Evolutionary conservation across 768 basidiomycete species (phyloP).

Genomic region (Naematelia aurantialba): DNA sequence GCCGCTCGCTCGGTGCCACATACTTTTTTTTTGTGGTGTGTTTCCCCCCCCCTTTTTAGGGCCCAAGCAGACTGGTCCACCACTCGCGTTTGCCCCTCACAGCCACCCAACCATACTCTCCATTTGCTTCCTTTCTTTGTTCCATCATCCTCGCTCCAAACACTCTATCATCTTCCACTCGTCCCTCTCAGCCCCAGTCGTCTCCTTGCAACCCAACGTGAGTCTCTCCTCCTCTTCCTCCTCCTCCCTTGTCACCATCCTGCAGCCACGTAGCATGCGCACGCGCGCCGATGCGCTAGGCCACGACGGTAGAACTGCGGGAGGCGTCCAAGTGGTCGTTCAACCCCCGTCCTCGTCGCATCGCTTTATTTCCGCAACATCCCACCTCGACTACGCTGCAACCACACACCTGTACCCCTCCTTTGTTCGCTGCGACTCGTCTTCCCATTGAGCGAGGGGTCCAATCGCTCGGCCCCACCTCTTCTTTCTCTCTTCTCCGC

Average conservation of each 20-base stretch:
- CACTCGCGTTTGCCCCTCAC: not conserved
- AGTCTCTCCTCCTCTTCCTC: constrained; percentile 4
- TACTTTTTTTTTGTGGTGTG: too few relatives aligned
- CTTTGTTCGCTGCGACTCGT: too few relatives aligned
- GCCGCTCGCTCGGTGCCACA: too few relatives aligned
- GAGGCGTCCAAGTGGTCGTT: too few relatives aligned
- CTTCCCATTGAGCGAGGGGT: too few relatives aligned
- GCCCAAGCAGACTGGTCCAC: not conserved
- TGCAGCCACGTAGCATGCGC: not conserved
- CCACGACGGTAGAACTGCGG: too few relatives aligned
- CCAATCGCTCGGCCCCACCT: too few relatives aligned
- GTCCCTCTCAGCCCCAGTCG: not conserved
- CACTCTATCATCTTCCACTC: constrained; percentile 2
- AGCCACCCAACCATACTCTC: not conserved
- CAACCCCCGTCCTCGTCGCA: too few relatives aligned
- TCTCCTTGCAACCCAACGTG: not conserved
- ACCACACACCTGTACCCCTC: too few relatives aligned
- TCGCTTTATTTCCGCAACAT: too few relatives aligned
- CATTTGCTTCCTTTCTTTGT: constrained; percentile 3
- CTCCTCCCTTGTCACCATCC: not conserved
- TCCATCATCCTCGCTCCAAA: not conserved
- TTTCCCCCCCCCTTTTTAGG: too few relatives aligned
- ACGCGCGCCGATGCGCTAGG: not conserved
- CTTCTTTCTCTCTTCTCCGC: not conserved
- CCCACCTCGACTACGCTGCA: too few relatives aligned